These are phyloP conservation scores for Penicillium paxilli DNA, from an alignment of 495 filamentous ascomycete genomes.

Conservation along the genomic window DNA sequence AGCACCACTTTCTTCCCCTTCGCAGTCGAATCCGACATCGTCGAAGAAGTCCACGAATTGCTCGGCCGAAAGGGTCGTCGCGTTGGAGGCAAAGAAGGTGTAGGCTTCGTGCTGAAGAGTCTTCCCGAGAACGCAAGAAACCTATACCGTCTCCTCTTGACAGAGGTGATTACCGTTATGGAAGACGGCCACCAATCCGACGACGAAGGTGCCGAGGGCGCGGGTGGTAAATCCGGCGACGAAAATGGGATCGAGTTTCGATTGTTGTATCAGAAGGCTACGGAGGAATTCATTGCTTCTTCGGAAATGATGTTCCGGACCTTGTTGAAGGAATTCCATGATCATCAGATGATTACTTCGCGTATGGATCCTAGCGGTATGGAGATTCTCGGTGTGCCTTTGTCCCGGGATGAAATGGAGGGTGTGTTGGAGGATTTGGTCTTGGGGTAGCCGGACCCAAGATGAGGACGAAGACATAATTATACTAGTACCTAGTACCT, in stretches of 20 bases:
- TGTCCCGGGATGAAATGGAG: slow-evolving; percentile 87
- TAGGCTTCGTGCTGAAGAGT: slow-evolving; percentile 84
- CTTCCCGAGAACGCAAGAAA: slow-evolving; percentile 89
- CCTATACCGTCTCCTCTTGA: slow-evolving; percentile 79
- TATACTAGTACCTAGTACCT: not conserved
- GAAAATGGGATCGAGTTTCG: slow-evolving; percentile 79
- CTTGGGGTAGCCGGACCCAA: too few species aligned
- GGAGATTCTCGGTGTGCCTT: slow-evolving; percentile 82
- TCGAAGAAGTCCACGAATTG: slow-evolving; percentile 83
- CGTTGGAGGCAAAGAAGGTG: slow-evolving; percentile 87
- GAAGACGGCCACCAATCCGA: slow-evolving; percentile 48
- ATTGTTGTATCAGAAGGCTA: slow-evolving; percentile 88
- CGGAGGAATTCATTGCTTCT: slow-evolving; percentile 94
- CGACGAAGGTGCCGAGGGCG: slow-evolving; percentile 39
- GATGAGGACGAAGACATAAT: too few species aligned
- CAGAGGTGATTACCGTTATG: slow-evolving; percentile 75
- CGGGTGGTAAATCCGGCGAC: slow-evolving; percentile 23
- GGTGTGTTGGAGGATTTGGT: slow-evolving; percentile 83
- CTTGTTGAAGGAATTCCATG: slow-evolving; percentile 94
- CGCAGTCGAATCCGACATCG: slow-evolving; percentile 69
- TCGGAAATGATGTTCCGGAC: slow-evolving; percentile 95
- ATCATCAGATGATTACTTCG: slow-evolving; percentile 93
- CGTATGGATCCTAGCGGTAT: slow-evolving; percentile 81
- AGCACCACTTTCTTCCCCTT: slow-evolving; percentile 84
- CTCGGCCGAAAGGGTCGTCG: slow-evolving; percentile 81